Conservation (phyloP, 2,329 filamentous ascomycete species). For the Passalora sequoiae region DNA sequence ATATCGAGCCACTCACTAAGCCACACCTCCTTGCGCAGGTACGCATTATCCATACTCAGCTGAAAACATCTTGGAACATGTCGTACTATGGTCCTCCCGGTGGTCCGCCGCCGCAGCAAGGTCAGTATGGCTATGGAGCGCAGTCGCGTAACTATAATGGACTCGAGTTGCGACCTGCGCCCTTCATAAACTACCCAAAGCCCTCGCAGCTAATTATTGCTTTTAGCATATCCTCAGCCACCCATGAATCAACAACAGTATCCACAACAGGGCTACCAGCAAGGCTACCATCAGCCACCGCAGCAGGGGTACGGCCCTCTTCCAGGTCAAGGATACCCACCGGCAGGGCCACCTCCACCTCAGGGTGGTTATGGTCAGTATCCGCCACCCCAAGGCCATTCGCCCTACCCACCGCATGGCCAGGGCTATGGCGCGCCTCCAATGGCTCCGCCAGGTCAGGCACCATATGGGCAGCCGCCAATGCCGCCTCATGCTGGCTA, state of each 20-base stretch:
- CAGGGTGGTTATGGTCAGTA: slow-evolving; percentile 4
- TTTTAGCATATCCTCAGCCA: slow-evolving; percentile 16
- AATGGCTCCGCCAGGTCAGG: slow-evolving; percentile 19
- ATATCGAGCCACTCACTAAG: slow-evolving; percentile 2
- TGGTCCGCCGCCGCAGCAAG: slow-evolving; percentile 7
- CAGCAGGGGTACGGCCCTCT: slow-evolving; percentile 20
- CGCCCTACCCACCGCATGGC: slow-evolving; percentile 3
- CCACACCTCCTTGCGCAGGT: slow-evolving; percentile 4
- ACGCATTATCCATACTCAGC: slow-evolving; percentile 1
- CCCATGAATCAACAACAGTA: slow-evolving; percentile 14
- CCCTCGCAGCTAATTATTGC: slow-evolving; percentile 14
- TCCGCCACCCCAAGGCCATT: slow-evolving; percentile 6
- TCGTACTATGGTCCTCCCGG: slow-evolving; percentile 16
- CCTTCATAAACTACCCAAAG: background rate
- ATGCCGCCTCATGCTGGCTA: slow-evolving; percentile 4
- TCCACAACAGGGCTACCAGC: slow-evolving; percentile 12
- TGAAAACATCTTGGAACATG: slow-evolving; percentile 8
- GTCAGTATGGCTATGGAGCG: slow-evolving; percentile 1
- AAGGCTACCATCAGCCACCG: slow-evolving; percentile 17
- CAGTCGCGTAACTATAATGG: slow-evolving; percentile 13
- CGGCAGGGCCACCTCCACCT: slow-evolving; percentile 8
- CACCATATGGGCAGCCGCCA: slow-evolving; percentile 14
- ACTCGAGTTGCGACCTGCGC: background rate
- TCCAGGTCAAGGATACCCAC: slow-evolving; percentile 12
- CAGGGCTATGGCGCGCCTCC: slow-evolving; percentile 19